Evolutionary conservation across 78 protist species (phyloP).

Genomic region (Cyanophora paradoxa): DNA sequence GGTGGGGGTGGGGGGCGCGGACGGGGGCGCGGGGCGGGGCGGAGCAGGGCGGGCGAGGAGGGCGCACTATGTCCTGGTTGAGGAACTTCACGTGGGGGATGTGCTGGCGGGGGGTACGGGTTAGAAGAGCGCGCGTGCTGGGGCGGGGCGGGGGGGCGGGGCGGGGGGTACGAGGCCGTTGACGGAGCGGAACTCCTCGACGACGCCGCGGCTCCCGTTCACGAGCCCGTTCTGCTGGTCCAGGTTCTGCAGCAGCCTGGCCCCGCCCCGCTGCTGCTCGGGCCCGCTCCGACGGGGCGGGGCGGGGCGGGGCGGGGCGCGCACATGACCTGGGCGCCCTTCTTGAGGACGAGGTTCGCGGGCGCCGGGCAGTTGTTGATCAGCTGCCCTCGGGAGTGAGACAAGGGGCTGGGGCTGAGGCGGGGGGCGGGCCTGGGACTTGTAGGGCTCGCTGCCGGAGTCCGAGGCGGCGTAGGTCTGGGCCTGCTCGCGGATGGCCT

Average conservation of each 20-base stretch:
- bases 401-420: too few relatives aligned
- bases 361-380: neutral
- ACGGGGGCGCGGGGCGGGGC: too few relatives aligned
- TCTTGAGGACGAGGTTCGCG: neutral
- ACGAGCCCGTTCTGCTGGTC: neutral
- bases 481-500: neutral
- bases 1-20: too few relatives aligned
- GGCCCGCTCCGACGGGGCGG: neutral
- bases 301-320: neutral
- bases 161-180: too few relatives aligned
- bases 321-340: neutral
- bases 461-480: neutral
- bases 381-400: neutral
- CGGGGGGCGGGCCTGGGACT: neutral
- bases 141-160: too few relatives aligned
- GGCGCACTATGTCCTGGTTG: too few relatives aligned
- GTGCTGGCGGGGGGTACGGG: too few relatives aligned
- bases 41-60: too few relatives aligned
- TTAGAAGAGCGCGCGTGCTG: too few relatives aligned
- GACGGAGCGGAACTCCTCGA: neutral
- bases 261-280: neutral
- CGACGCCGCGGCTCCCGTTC: neutral
- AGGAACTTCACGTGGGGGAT: too few relatives aligned
- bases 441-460: neutral
- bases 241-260: neutral